phyloP scores from a whole-genome alignment of 805 yeast genomes.

The Zygosaccharomyces bisporus region DNA sequence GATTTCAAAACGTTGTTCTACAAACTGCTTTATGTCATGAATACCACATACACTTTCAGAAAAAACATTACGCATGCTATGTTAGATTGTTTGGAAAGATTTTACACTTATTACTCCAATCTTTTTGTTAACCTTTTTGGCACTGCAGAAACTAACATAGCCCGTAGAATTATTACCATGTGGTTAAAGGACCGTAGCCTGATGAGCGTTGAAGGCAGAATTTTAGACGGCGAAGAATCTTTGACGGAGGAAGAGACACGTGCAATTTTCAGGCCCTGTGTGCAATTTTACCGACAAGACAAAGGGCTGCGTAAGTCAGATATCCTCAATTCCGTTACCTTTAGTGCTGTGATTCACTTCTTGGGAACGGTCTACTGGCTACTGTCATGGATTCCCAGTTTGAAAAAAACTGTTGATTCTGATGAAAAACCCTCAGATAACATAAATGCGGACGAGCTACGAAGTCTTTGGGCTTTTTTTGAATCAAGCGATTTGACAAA shows the following conservation, averaged over 20 bases:
- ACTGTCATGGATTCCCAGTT: conserved; percentile 54
- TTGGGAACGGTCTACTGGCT: conserved; percentile 55
- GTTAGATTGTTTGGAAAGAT: conserved; percentile 37
- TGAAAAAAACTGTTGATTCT: conserved; percentile 41
- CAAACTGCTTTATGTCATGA: conserved; percentile 32
- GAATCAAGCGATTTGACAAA: conserved; percentile 33
- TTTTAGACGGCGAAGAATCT: conserved; percentile 27
- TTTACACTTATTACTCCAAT: conserved; percentile 37
- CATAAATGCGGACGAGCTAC: conserved; percentile 32
- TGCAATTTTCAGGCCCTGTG: conserved; percentile 29
- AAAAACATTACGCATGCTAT: conserved; percentile 47
- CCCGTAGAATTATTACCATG: conserved; percentile 26
- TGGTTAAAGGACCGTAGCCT: conserved; percentile 40
- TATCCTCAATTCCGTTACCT: conserved; percentile 49
- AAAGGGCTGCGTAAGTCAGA: conserved; percentile 44
- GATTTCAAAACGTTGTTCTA: conserved; percentile 30
- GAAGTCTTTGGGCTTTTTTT: conserved; percentile 41
- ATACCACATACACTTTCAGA: conserved; percentile 44
- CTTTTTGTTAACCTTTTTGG: conserved; percentile 32
- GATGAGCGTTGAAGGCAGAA: conserved; percentile 31
- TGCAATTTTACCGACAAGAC: conserved; percentile 29
- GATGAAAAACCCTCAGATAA: conserved; percentile 6
- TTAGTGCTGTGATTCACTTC: conserved; percentile 50
- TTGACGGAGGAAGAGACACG: conserved; percentile 28
- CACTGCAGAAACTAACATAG: conserved; percentile 19